Conservation (phyloP, 129 eudicot genomes). For the carrot (Daucus carota) region DNA sequence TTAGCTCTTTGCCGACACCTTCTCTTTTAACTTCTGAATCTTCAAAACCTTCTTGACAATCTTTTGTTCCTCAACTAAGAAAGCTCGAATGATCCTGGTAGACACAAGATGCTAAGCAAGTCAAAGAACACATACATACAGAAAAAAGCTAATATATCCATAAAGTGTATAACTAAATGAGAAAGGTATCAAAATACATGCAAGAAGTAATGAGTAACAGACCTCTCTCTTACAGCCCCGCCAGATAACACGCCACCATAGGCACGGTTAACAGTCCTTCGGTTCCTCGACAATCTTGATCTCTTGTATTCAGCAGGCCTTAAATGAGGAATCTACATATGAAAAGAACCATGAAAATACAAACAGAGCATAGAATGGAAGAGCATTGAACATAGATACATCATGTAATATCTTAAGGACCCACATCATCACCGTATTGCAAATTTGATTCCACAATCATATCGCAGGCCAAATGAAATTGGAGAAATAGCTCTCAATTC, state of each 20-base stretch:
- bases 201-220: neutral
- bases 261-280: constrained; percentile 84
- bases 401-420: neutral
- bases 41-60: constrained; percentile 87
- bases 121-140: neutral
- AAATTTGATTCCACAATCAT: neutral
- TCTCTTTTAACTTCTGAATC: constrained; percentile 80
- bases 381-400: neutral
- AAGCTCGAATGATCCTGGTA: constrained; percentile 61
- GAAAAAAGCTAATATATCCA: neutral
- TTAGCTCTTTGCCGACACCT: constrained; percentile 50
- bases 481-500: neutral
- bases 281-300: constrained; percentile 72
- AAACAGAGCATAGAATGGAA: neutral
- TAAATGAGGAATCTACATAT: constrained; percentile 78
- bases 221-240: constrained; percentile 87
- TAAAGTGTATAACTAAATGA: neutral
- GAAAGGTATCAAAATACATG: neutral
- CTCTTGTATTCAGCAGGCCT: constrained; percentile 84
- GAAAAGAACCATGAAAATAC: neutral
- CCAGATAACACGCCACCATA: constrained; percentile 88
- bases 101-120: neutral
- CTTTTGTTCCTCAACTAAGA: constrained; percentile 83
- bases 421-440: neutral
- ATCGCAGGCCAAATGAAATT: neutral